phyloP scores from a whole-genome alignment of 208 protist genomes.

The Crithidia brevicula region DNA sequence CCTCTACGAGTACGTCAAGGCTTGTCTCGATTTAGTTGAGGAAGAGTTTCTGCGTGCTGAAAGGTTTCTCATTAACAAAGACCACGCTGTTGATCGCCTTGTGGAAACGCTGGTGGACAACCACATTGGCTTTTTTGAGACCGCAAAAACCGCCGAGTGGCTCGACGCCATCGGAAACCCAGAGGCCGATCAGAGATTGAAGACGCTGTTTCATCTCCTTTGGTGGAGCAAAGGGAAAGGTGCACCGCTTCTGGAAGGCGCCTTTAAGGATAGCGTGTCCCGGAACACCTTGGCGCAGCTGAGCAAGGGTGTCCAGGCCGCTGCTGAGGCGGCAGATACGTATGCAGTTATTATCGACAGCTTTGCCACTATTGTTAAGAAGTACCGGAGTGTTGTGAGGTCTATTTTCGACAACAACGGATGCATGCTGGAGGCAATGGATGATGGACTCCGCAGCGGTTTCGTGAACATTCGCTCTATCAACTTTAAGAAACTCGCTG shows the following conservation, averaged over 20 bases:
- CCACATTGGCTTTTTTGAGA: slow-evolving; percentile 25
- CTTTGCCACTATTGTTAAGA: slow-evolving; percentile 26
- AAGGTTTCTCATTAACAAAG: slow-evolving; percentile 36
- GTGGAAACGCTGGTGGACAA: slow-evolving; percentile 38
- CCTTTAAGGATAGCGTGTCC: slow-evolving; percentile 36
- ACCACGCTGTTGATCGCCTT: slow-evolving; percentile 29
- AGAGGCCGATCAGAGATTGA: slow-evolving; percentile 13
- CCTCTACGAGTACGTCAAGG: slow-evolving; percentile 21
- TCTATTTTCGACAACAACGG: slow-evolving; percentile 40
- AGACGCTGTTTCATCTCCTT: slow-evolving; percentile 32
- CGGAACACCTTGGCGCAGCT: slow-evolving; percentile 17
- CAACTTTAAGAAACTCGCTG: slow-evolving; percentile 34
- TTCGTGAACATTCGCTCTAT: slow-evolving; percentile 20
- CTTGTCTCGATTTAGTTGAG: slow-evolving; percentile 28
- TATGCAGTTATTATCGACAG: slow-evolving; percentile 25
- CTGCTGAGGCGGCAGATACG: slow-evolving; percentile 8
- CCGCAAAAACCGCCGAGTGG: slow-evolving; percentile 4
- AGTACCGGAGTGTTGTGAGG: slow-evolving; percentile 26
- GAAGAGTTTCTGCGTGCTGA: slow-evolving; percentile 29
- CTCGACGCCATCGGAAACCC: slow-evolving; percentile 8
- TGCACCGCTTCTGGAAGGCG: slow-evolving; percentile 25
- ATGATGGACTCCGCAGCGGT: slow-evolving; percentile 37
- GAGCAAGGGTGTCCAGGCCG: slow-evolving; percentile 2
- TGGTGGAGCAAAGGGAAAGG: slow-evolving; percentile 33
- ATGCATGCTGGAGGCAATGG: slow-evolving; percentile 48